These are phyloP conservation scores for Naganishia friedmannii DNA, from an alignment of 768 basidiomycete species.

Conservation along the genomic window DNA sequence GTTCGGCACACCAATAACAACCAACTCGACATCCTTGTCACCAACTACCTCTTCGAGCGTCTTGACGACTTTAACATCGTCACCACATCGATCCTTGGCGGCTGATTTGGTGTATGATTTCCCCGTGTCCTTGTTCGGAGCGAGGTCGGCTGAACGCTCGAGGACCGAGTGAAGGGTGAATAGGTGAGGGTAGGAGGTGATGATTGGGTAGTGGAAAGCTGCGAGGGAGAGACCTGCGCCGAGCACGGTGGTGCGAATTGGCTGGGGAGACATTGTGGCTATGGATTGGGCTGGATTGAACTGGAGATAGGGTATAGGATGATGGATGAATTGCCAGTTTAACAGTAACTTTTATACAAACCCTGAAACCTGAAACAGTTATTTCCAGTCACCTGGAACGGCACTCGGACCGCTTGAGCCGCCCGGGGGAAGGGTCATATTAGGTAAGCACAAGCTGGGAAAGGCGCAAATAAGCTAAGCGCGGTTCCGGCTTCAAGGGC, in stretches of 20 bases:
- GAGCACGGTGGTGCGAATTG: constrained; percentile 27
- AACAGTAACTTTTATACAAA: too few relatives aligned
- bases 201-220: constrained; percentile 77
- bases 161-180: constrained; percentile 73
- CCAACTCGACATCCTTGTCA: constrained; percentile 65
- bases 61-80: constrained; percentile 58
- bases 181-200: constrained; percentile 66
- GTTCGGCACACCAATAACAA: constrained; percentile 45
- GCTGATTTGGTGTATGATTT: constrained; percentile 59
- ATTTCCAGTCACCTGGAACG: too few relatives aligned
- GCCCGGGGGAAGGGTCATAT: not conserved
- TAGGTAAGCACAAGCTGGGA: not conserved
- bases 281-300: not conserved
- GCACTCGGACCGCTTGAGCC: not conserved
- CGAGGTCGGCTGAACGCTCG: constrained; percentile 62
- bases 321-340: too few relatives aligned
- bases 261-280: constrained; percentile 7
- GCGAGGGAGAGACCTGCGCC: constrained; percentile 60
- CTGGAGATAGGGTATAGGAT: not conserved
- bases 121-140: constrained; percentile 30
- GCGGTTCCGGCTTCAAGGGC: not conserved
- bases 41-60: constrained; percentile 62
- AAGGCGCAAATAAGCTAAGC: not conserved
- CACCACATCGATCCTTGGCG: constrained; percentile 66
- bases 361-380: too few relatives aligned